These are phyloP conservation scores for Fusarium liriodendri DNA, from an alignment of 2,329 filamentous ascomycete genomes.

Conservation along the genomic window DNA sequence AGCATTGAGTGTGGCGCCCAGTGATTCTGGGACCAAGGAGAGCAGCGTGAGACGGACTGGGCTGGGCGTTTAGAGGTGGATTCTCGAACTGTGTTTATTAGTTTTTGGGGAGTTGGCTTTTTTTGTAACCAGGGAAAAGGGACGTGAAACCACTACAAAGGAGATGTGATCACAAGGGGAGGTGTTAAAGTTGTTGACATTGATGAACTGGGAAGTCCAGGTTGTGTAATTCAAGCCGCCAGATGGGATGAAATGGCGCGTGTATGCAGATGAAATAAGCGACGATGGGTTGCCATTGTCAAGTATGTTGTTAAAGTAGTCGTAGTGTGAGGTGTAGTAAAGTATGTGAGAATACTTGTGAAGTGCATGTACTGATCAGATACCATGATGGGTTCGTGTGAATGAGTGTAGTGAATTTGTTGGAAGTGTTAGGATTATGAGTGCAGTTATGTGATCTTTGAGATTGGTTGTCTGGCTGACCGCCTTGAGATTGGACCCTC, in stretches of 20 bases:
- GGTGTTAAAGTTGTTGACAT: slow-evolving; percentile 15
- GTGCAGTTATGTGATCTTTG: not conserved
- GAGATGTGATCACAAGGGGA: slow-evolving; percentile 7
- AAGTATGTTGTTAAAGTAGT: not conserved
- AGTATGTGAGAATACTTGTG: not conserved
- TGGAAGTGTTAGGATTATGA: not conserved
- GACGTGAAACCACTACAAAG: slow-evolving; percentile 14
- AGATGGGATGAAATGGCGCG: slow-evolving; percentile 17
- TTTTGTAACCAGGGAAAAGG: slow-evolving; percentile 32
- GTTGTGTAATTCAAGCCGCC: slow-evolving; percentile 36
- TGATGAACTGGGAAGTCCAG: slow-evolving; percentile 22
- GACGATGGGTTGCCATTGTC: slow-evolving; percentile 18
- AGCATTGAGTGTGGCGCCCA: slow-evolving; percentile 8
- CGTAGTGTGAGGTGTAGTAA: not conserved
- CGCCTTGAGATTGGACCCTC: not conserved
- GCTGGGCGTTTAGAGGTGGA: slow-evolving; percentile 44
- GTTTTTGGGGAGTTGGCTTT: slow-evolving; percentile 33
- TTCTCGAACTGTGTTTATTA: slow-evolving; percentile 37
- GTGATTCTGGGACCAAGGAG: not conserved
- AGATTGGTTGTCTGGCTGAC: not conserved
- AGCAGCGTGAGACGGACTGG: slow-evolving; percentile 19
- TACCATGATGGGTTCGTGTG: not conserved
- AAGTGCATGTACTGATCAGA: not conserved
- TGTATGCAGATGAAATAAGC: slow-evolving; percentile 34
- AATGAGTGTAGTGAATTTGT: not conserved